phyloP scores from a whole-genome alignment of 2,329 filamentous ascomycete species.

The Fusarium sp. region DNA sequence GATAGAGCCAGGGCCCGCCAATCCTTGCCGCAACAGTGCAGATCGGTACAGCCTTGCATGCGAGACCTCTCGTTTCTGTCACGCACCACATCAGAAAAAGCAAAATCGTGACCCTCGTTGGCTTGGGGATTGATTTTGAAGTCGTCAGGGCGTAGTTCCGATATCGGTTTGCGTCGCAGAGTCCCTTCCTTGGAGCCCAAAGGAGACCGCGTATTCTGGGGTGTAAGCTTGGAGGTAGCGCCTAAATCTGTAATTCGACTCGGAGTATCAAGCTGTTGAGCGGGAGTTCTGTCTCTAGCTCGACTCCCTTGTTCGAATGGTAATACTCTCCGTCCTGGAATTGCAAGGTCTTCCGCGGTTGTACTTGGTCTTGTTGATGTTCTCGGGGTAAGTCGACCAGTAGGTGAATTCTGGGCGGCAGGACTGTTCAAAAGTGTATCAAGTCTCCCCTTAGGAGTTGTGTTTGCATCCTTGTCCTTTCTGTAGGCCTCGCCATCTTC shows the following conservation, averaged over 20 bases:
- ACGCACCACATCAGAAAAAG: conserved; percentile 80
- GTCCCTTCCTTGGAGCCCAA: conserved; percentile 46
- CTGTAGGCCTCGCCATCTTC: conserved; percentile 58
- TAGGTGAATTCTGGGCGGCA: conserved; percentile 36
- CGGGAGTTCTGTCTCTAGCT: conserved; percentile 20
- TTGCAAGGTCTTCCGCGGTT: conserved; percentile 41
- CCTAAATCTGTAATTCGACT: conserved; percentile 4
- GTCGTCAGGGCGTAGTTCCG: conserved; percentile 71
- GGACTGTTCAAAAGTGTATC: conserved; percentile 49
- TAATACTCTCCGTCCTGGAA: conserved; percentile 55
- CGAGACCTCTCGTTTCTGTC: conserved; percentile 74
- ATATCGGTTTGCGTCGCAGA: conserved; percentile 67
- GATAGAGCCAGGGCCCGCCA: conserved; percentile 74
- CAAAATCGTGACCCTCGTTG: conserved; percentile 77
- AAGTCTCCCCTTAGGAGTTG: conserved; percentile 45
- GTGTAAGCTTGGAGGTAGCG: conserved; percentile 16
- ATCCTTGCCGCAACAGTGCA: conserved; percentile 79
- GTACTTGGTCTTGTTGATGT: conserved; percentile 26
- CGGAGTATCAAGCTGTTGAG: conserved; percentile 11
- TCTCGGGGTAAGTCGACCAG: conserved; percentile 43
- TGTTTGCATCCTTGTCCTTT: conserved; percentile 12
- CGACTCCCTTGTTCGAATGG: conserved; percentile 47
- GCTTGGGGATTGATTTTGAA: conserved; percentile 83
- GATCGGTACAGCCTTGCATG: conserved; percentile 78
- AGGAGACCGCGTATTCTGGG: conserved; percentile 25